phyloP scores from a whole-genome alignment of 352 stramenopile genomes.

The Globisporangium echinulatum region DNA sequence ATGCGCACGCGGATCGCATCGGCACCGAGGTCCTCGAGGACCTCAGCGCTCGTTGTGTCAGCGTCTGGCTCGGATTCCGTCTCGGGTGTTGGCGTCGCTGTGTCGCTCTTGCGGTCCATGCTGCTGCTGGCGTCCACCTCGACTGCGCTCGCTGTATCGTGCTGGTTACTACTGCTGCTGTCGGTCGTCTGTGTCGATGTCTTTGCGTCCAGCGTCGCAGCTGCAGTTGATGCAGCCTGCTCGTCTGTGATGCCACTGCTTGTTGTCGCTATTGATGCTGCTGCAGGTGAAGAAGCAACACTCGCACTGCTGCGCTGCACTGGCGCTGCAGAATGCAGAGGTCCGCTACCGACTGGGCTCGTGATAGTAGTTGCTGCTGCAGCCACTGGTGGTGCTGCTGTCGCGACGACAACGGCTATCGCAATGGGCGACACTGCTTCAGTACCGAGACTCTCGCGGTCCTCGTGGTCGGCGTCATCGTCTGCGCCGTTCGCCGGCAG shows the following conservation, averaged over 20 bases:
- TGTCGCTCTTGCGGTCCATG: neutral
- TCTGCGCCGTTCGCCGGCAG: slow-evolving; percentile 37
- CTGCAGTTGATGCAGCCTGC: neutral
- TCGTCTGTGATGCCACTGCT: neutral
- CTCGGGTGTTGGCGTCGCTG: slow-evolving; percentile 1
- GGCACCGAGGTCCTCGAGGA: slow-evolving; percentile 13
- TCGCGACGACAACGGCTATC: slow-evolving; percentile 4
- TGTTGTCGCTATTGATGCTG: too few species aligned
- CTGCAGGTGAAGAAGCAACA: neutral
- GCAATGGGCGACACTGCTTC: slow-evolving; percentile 11
- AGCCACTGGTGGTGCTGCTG: slow-evolving; percentile 16
- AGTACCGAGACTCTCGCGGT: slow-evolving; percentile 16
- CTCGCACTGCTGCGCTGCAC: neutral
- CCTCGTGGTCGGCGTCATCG: slow-evolving; percentile 14
- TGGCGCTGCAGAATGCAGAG: too few species aligned
- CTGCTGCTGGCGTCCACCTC: neutral
- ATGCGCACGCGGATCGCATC: slow-evolving; percentile 65
- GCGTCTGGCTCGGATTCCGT: neutral
- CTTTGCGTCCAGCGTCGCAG: neutral
- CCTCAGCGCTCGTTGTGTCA: neutral
- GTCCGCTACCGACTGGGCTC: slow-evolving; percentile 9
- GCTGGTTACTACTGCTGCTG: slow-evolving; percentile 2
- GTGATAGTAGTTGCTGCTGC: slow-evolving; percentile 1
- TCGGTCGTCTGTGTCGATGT: neutral
- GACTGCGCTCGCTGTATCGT: neutral